Evolutionary conservation across 257 asterid genomes (phyloP), one percentile per base, ranked within the genome.

Genomic region (Mentha longifolia): DNA sequence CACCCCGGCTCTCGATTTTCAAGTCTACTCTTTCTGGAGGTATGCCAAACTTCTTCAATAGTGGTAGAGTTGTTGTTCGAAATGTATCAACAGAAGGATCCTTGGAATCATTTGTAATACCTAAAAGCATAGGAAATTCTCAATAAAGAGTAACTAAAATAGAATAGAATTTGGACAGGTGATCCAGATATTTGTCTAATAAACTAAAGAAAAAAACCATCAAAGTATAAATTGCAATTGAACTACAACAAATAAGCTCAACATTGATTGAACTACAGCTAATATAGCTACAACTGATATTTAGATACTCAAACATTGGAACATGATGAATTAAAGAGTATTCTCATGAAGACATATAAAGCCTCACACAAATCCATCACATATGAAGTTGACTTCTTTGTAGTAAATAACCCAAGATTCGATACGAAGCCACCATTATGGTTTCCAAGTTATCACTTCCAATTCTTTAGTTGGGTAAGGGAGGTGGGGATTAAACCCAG

Each of bases 71-170:
- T 14, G 95, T 74, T 15, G 95, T 80, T 73, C 87, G 82, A 73
- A 88, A 91, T 33, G 97, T 94, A 83, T 94, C 99, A 68, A 91
- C 88, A 45, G 95, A 89, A 46, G 95, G 97, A 70, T 94, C 99
- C 86, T 81, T 85, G 35, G 96, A 54, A 77, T 94, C 98, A 79
- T 94, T 89, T 73, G 99, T 94, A 66, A 94, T 82, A 61, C 98
- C 99, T 94, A 72, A 67, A 51, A 56, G 13, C 12, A 17, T 39
- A 64, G 19, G 60, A 33, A 70, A 17, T 43, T 56, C 30, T 41
- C 35, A 39, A 64, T 54, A 52, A 52, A 17, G 28, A 72, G 59
- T 25, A 25, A 37, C 25, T 62, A 60, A 71, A 57, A 60, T 46
- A 65, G 70, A 58, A 65, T 35, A 8, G 22, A 39, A 45, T 47